Conservation (phyloP, 768 basidiomycete genomes). For the Amanita jacksonii region DNA sequence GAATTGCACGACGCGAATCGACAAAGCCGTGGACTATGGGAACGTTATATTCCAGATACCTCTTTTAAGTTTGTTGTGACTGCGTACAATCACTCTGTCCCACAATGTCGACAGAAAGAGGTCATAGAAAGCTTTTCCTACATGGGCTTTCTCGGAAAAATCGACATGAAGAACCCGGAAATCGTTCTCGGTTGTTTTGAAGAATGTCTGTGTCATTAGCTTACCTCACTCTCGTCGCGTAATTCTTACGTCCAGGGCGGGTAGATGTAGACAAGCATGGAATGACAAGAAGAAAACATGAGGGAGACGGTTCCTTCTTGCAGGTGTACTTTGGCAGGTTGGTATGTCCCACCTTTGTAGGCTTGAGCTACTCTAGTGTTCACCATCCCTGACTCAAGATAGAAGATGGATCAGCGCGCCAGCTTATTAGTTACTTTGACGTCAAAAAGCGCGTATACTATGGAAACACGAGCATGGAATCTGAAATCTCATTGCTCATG, state of each 20-base stretch:
- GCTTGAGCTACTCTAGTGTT: neutral
- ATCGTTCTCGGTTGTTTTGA: constrained; percentile 70
- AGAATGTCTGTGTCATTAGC: constrained; percentile 52
- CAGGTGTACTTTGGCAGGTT: constrained; percentile 80
- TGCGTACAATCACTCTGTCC: constrained; percentile 66
- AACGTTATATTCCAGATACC: constrained; percentile 47
- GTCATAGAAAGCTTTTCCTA: constrained; percentile 77
- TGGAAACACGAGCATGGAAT: constrained; percentile 97
- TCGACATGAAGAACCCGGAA: constrained; percentile 74
- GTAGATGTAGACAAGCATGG: constrained; percentile 44
- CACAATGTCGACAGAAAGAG: constrained; percentile 51
- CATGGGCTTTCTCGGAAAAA: constrained; percentile 74
- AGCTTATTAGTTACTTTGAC: constrained; percentile 60
- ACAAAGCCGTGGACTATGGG: constrained; percentile 40
- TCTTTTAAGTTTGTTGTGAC: constrained; percentile 78
- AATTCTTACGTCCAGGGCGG: too few relatives aligned
- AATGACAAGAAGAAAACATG: constrained; percentile 34
- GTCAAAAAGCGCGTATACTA: constrained; percentile 87
- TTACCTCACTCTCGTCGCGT: neutral
- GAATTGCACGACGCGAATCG: constrained; percentile 53
- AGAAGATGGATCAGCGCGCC: constrained; percentile 63
- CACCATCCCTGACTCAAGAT: constrained; percentile 16
- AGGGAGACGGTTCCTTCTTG: constrained; percentile 58
- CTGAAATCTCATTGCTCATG: constrained; percentile 93
- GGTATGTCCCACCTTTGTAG: constrained; percentile 40